Conservation (phyloP, 129 eudicot species). For the Lonicera japonica region DNA sequence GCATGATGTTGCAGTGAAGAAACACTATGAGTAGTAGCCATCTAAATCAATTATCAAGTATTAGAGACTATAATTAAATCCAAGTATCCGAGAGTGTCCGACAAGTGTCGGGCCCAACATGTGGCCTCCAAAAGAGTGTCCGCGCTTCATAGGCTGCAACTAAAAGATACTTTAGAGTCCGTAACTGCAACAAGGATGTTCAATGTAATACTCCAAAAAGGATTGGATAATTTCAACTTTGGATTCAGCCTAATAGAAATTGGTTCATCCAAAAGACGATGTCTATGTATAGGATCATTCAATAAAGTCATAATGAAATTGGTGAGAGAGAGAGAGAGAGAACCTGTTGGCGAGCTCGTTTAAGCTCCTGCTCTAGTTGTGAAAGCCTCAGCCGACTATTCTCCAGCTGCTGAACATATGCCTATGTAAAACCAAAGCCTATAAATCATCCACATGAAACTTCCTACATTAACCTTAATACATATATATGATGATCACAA, state of each 20-base stretch:
- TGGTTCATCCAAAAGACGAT: too few relatives aligned
- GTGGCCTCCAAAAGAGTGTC: too few relatives aligned
- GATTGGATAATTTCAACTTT: neutral
- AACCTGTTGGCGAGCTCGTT: conserved; percentile 87
- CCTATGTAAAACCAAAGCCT: conserved; percentile 34
- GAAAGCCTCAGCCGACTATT: conserved; percentile 69
- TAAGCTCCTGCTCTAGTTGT: conserved; percentile 79
- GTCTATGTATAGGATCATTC: too few relatives aligned
- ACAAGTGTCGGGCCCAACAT: too few relatives aligned
- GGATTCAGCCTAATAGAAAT: too few relatives aligned
- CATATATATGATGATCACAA: neutral
- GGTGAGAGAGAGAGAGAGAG: neutral
- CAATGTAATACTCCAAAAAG: neutral
- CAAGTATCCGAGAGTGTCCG: too few relatives aligned
- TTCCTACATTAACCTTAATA: neutral
- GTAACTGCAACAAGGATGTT: neutral
- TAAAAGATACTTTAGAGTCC: too few relatives aligned
- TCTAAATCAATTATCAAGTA: too few relatives aligned
- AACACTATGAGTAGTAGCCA: too few relatives aligned
- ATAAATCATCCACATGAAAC: conserved; percentile 5
- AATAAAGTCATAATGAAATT: neutral
- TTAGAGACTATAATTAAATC: too few relatives aligned
- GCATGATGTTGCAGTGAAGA: too few relatives aligned
- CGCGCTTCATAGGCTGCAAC: too few relatives aligned
- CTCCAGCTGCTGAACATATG: conserved; percentile 98